Percentiles rank a stretch among this genome's conserved stretches.
phyloP scores from a whole-genome alignment of 805 yeast species.

The Starmerella vaccinii region DNA sequence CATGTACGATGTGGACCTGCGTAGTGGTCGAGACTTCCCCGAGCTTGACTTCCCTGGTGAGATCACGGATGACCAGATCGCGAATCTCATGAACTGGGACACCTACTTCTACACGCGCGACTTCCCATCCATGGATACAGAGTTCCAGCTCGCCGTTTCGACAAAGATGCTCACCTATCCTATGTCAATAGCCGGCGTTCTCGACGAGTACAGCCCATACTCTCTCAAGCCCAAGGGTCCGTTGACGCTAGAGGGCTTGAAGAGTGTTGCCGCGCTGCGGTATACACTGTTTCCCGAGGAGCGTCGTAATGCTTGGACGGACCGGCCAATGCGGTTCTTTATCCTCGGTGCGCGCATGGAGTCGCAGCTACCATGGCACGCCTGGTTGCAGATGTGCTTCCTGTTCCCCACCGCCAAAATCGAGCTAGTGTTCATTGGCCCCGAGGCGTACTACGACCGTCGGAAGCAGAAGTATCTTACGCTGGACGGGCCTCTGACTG shows the following conservation, averaged over 20 bases:
- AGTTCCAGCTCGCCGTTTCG: constrained; percentile 88
- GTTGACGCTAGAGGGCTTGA: constrained; percentile 80
- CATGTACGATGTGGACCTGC: constrained; percentile 84
- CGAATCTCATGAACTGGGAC: constrained; percentile 84
- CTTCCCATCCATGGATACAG: constrained; percentile 93
- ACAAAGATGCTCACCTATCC: constrained; percentile 93
- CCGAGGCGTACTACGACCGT: constrained; percentile 75
- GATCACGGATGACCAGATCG: constrained; percentile 60
- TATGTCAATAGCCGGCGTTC: constrained; percentile 68
- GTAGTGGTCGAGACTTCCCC: constrained; percentile 89
- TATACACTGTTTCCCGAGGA: constrained; percentile 76
- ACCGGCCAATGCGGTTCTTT: constrained; percentile 81
- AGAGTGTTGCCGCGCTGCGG: constrained; percentile 83
- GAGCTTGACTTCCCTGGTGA: constrained; percentile 87
- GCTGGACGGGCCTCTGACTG: constrained; percentile 43
- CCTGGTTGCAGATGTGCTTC: constrained; percentile 87
- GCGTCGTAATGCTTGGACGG: constrained; percentile 51
- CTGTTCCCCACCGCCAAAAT: constrained; percentile 73
- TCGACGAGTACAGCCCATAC: constrained; percentile 83
- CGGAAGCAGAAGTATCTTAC: constrained; percentile 52
- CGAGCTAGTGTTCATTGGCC: constrained; percentile 88
- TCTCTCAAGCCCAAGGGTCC: constrained; percentile 75
- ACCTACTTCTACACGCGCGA: constrained; percentile 84
- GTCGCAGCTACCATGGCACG: constrained; percentile 84
- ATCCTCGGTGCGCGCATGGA: constrained; percentile 88